Conservation (phyloP, 257 asterid species). For the Rehmannia glutinosa region DNA sequence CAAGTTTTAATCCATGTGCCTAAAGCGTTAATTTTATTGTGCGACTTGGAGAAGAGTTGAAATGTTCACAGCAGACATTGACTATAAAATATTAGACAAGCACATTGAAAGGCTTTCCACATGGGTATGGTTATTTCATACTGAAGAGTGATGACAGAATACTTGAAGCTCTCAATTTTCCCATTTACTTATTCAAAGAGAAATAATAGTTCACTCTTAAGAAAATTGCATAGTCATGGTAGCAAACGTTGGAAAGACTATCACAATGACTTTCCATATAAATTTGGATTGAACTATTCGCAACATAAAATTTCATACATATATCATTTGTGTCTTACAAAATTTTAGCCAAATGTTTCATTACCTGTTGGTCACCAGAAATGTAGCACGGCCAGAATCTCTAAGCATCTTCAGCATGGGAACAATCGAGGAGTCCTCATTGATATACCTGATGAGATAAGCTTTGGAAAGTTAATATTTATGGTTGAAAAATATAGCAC, state of each 20-base stretch:
- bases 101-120: too few relatives aligned
- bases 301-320: neutral
- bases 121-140: too few relatives aligned
- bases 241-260: neutral
- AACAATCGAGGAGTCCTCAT: slow-evolving; percentile 67
- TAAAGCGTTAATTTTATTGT: too few relatives aligned
- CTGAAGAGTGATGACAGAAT: too few relatives aligned
- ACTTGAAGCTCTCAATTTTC: too few relatives aligned
- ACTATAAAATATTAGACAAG: too few relatives aligned
- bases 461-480: slow-evolving; percentile 14
- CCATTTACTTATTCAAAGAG: too few relatives aligned
- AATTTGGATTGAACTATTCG: neutral
- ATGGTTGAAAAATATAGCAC: neutral
- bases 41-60: too few relatives aligned
- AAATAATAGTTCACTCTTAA: too few relatives aligned
- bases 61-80: too few relatives aligned
- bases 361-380: slow-evolving; percentile 98
- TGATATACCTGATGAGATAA: slow-evolving; percentile 65
- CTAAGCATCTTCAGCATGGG: slow-evolving; percentile 96
- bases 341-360: neutral
- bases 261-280: neutral
- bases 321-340: slow-evolving; percentile 3
- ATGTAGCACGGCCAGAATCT: slow-evolving; percentile 92
- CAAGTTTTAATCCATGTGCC: too few relatives aligned
- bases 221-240: too few relatives aligned